phyloP scores from a whole-genome alignment of 257 asterid species.

The Solanum peruvianum region DNA sequence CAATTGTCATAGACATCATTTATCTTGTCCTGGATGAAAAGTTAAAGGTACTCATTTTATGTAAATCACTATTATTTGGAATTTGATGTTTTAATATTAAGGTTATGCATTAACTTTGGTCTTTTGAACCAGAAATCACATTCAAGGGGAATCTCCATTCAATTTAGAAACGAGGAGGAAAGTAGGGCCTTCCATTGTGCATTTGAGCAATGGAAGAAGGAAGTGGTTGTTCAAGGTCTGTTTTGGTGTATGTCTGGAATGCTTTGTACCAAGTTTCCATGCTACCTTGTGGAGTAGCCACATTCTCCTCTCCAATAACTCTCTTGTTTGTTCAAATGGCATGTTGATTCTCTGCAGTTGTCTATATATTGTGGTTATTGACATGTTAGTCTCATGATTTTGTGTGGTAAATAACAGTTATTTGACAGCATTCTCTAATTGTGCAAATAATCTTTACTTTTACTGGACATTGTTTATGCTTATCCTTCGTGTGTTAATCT shows the following conservation, averaged over 20 bases:
- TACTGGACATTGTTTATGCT: not conserved
- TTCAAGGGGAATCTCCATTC: conserved; percentile 85
- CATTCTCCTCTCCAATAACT: not conserved
- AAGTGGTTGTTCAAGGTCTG: conserved; percentile 74
- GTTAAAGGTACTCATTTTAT: not conserved
- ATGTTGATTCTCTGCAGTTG: not conserved
- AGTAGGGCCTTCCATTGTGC: conserved; percentile 87
- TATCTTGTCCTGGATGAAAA: not conserved
- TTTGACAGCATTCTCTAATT: not conserved
- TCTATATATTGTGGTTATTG: not conserved
- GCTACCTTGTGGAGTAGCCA: not conserved
- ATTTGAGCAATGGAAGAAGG: conserved; percentile 91
- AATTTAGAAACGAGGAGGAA: conserved; percentile 85
- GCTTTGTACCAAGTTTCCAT: not conserved
- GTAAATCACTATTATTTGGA: not conserved
- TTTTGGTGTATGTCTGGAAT: not conserved
- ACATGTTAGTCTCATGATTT: not conserved
- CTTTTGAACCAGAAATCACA: conserved; percentile 64
- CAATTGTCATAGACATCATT: not conserved
- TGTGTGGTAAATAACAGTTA: not conserved
- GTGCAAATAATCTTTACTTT: not conserved
- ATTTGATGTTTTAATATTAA: conserved; percentile 5
- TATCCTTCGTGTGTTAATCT: not conserved
- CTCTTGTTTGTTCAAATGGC: not conserved
- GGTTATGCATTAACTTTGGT: conserved; percentile 22